These are phyloP conservation scores for Fusarium sp. DNA, from an alignment of 2,329 filamentous ascomycete genomes.

Conservation along the genomic window DNA sequence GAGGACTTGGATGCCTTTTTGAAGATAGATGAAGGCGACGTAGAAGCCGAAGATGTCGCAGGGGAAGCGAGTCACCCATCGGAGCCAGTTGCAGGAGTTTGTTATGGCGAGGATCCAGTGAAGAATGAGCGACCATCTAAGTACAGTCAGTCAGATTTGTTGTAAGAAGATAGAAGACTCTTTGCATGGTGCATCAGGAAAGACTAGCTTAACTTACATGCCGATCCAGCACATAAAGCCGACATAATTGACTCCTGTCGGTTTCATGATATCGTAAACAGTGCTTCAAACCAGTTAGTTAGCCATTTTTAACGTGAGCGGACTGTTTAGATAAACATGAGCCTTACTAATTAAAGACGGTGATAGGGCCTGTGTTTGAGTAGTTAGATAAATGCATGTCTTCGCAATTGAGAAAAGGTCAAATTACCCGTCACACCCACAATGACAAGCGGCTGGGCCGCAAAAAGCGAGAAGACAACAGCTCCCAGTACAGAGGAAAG, in stretches of 20 bases:
- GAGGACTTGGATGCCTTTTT: conserved; percentile 90
- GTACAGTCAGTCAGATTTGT: conserved; percentile 4
- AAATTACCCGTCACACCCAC: conserved; percentile 82
- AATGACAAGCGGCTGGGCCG: conserved; percentile 88
- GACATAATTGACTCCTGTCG: conserved; percentile 83
- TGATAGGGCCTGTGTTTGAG: conserved; percentile 76
- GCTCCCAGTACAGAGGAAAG: conserved; percentile 85
- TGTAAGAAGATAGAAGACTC: too few relatives aligned
- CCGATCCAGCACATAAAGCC: conserved; percentile 95
- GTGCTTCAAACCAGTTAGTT: conserved; percentile 64
- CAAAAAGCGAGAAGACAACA: conserved; percentile 82
- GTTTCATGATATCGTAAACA: conserved; percentile 87
- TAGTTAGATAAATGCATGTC: conserved; percentile 14
- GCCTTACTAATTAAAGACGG: conserved; percentile 86
- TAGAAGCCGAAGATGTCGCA: conserved; percentile 97
- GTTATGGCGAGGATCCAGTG: conserved; percentile 87
- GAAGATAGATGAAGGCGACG: conserved; percentile 90
- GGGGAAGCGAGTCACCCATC: conserved; percentile 90
- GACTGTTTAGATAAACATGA: neutral
- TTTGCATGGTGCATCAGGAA: neutral
- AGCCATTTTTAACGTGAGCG: neutral
- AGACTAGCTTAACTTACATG: conserved; percentile 66
- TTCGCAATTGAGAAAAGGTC: neutral
- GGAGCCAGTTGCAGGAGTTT: conserved; percentile 89
- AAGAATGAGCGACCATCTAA: conserved; percentile 83